Percentiles rank a stretch among this genome's conserved stretches.
phyloP scores from a whole-genome alignment of 352 stramenopile genomes.

The Globisporangium echinulatum region DNA sequence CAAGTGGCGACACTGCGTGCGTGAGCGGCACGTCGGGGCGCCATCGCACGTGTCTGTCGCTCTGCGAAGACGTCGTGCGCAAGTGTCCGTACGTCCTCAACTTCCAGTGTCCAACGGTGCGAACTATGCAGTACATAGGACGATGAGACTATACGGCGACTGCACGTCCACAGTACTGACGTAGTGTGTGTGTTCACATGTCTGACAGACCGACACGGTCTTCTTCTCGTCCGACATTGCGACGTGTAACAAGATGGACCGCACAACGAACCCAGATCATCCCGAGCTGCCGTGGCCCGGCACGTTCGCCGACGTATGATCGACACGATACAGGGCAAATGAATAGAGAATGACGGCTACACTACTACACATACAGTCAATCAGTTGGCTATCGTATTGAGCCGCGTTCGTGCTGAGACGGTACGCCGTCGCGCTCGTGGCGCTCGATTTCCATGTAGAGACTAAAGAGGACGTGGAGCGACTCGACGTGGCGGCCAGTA shows the following conservation, averaged over 20 bases:
- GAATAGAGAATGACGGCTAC: too few relatives aligned
- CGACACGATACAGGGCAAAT: too few relatives aligned
- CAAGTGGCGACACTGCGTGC: constrained; percentile 14
- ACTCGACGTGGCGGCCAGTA: constrained; percentile 69
- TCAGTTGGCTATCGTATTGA: constrained; percentile 10
- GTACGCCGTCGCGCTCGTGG: constrained; percentile 43
- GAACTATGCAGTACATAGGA: not conserved
- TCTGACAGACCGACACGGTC: constrained; percentile 43
- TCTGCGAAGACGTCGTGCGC: constrained; percentile 81
- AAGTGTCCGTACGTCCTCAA: constrained; percentile 85
- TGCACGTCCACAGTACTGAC: not conserved
- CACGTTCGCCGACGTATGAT: constrained; percentile 56
- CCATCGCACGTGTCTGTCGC: constrained; percentile 63
- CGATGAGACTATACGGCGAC: not conserved
- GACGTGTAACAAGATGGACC: constrained; percentile 75
- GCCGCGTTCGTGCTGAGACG: constrained; percentile 5
- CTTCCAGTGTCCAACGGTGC: constrained; percentile 70
- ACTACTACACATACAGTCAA: too few relatives aligned
- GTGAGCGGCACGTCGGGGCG: constrained; percentile 38
- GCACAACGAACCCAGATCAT: constrained; percentile 55
- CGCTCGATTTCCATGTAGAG: constrained; percentile 77
- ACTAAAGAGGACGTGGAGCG: constrained; percentile 89
- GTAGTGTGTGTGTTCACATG: not conserved
- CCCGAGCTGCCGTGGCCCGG: constrained; percentile 60
- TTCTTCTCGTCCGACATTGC: constrained; percentile 71